phyloP scores from a whole-genome alignment of 768 basidiomycete species.

The Phaeolepiota aurea region DNA sequence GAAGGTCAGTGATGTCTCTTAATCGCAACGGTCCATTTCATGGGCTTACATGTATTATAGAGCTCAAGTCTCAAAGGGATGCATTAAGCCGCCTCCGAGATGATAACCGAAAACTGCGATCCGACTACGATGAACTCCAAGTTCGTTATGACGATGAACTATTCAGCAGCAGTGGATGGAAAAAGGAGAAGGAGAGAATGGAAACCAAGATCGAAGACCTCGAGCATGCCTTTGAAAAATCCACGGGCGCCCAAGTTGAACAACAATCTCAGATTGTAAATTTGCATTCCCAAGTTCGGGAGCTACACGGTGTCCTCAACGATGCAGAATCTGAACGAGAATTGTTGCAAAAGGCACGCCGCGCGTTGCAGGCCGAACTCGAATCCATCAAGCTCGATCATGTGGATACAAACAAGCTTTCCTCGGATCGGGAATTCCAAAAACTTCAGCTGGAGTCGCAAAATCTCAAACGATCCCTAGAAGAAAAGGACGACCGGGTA shows the following conservation, averaged over 20 bases:
- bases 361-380: constrained; percentile 71
- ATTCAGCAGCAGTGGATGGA: constrained; percentile 73
- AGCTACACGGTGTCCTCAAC: constrained; percentile 72
- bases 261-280: constrained; percentile 81
- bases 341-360: constrained; percentile 74
- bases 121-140: constrained; percentile 70
- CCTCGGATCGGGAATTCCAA: constrained; percentile 69
- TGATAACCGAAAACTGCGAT: constrained; percentile 70
- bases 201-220: constrained; percentile 76
- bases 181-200: constrained; percentile 81
- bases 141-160: constrained; percentile 70
- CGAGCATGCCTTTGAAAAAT: constrained; percentile 67
- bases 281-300: constrained; percentile 79
- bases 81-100: constrained; percentile 69
- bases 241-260: constrained; percentile 63
- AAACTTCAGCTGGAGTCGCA: constrained; percentile 73
- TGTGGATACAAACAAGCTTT: constrained; percentile 59
- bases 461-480: constrained; percentile 68
- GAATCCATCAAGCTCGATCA: constrained; percentile 74
- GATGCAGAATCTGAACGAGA: constrained; percentile 80
- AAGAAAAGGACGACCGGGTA: constrained; percentile 72
- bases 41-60: constrained; percentile 22
- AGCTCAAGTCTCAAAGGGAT: constrained; percentile 73
- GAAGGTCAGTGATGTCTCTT: constrained; percentile 55
- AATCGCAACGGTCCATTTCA: neutral